Conservation (phyloP, 768 basidiomycete species). For the Pisolithus microcarpus region DNA sequence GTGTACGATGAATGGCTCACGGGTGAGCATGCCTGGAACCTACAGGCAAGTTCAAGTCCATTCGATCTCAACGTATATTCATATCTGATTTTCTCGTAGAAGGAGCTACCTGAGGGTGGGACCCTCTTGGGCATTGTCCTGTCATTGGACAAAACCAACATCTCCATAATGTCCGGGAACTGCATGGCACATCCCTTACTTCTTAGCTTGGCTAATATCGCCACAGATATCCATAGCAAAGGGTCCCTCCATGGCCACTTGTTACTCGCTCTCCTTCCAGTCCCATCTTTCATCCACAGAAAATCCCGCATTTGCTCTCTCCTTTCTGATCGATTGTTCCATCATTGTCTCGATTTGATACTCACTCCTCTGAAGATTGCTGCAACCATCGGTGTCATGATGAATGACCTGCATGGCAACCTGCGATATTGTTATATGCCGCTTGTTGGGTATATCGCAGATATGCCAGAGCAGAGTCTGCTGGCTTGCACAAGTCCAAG, state of each 20-base stretch:
- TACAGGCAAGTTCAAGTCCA: too few species aligned
- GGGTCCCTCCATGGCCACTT: slow-evolving; percentile 10
- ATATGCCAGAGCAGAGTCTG: slow-evolving; percentile 2
- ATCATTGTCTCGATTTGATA: slow-evolving; percentile 12
- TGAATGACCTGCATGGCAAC: slow-evolving; percentile 18
- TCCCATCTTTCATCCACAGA: slow-evolving; percentile 15
- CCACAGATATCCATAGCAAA: slow-evolving; percentile 8
- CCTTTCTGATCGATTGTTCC: slow-evolving; percentile 13
- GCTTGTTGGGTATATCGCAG: slow-evolving; percentile 22
- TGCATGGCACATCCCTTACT: slow-evolving; percentile 6
- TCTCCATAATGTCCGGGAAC: slow-evolving; percentile 2
- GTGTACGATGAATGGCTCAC: too few species aligned
- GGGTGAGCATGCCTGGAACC: too few species aligned
- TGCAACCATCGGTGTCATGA: slow-evolving; percentile 13
- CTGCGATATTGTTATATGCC: slow-evolving; percentile 12
- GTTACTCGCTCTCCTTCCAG: slow-evolving; percentile 13
- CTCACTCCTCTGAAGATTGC: slow-evolving; percentile 12
- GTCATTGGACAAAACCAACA: not conserved
- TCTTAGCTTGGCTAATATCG: slow-evolving; percentile 5
- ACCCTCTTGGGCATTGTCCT: too few species aligned
- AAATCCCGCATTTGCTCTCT: slow-evolving; percentile 9
- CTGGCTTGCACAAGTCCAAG: slow-evolving; percentile 9
- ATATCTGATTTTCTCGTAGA: too few species aligned
- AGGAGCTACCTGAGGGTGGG: too few species aligned
- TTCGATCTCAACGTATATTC: too few species aligned